phyloP scores from a whole-genome alignment of 345 rosid species.

The Trapa bicornis region DNA sequence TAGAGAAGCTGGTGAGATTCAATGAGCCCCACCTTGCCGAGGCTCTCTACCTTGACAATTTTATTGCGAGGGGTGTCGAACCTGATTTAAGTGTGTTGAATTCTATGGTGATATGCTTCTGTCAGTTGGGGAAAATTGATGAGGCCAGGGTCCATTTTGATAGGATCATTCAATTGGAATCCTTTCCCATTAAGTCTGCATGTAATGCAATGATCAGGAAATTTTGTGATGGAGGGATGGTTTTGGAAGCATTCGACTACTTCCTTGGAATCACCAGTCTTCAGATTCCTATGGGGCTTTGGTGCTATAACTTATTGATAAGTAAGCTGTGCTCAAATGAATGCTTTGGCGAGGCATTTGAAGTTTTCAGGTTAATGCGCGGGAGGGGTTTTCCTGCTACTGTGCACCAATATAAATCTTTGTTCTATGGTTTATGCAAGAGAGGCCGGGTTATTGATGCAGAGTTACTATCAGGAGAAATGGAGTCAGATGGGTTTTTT shows the following conservation, averaged over 20 bases:
- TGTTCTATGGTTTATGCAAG: conserved; percentile 54
- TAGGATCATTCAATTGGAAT: conserved; percentile 22
- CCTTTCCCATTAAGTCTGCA: conserved; percentile 21
- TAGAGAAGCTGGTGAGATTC: conserved; percentile 29
- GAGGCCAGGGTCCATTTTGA: conserved; percentile 42
- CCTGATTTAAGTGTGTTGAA: conserved; percentile 30
- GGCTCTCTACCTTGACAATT: conserved; percentile 21
- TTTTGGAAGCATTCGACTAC: conserved; percentile 39
- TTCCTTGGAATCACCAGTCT: conserved; percentile 18
- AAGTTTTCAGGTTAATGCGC: conserved; percentile 32
- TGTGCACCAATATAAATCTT: conserved; percentile 32
- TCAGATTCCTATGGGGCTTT: conserved; percentile 25
- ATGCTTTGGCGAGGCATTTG: conserved; percentile 34
- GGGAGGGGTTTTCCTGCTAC: conserved; percentile 28
- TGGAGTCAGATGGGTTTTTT: conserved; percentile 41
- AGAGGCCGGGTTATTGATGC: conserved; percentile 38
- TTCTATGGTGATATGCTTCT: conserved; percentile 39
- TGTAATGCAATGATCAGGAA: conserved; percentile 29
- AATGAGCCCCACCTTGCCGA: conserved; percentile 33
- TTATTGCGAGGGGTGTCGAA: conserved; percentile 30
- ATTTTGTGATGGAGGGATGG: conserved; percentile 25
- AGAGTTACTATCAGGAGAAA: conserved; percentile 36
- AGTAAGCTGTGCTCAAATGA: conserved; percentile 39
- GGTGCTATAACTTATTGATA: conserved; percentile 34
- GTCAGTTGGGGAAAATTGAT: conserved; percentile 36